Conservation (phyloP, 371 early-diverging fungal species). For the Phascolomyces articulosus region DNA sequence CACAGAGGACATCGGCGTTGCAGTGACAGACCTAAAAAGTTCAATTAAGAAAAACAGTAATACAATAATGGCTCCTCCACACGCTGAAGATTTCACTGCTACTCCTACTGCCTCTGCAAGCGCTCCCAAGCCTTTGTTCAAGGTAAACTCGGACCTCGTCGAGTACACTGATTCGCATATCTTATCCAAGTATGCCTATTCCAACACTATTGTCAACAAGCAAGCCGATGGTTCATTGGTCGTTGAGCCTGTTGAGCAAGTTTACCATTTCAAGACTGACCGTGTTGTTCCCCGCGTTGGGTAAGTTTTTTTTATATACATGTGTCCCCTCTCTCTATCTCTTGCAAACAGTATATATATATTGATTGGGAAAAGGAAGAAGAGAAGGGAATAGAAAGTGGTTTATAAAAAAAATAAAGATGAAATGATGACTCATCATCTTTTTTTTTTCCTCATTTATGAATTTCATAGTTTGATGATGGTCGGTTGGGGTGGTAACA, state of each 20-base stretch:
- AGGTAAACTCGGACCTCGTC: slow-evolving; percentile 87
- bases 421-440: too few relatives aligned
- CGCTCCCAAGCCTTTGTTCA: slow-evolving; percentile 63
- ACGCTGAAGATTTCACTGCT: slow-evolving; percentile 31
- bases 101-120: slow-evolving; percentile 28
- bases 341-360: too few relatives aligned
- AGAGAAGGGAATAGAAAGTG: too few relatives aligned
- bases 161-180: slow-evolving; percentile 85
- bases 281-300: slow-evolving; percentile 80
- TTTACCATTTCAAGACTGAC: slow-evolving; percentile 89
- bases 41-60: slow-evolving; percentile 35
- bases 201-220: slow-evolving; percentile 80
- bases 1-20: slow-evolving; percentile 78
- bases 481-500: slow-evolving; percentile 99
- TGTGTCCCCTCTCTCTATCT: too few relatives aligned
- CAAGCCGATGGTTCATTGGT: slow-evolving; percentile 67
- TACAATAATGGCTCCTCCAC: slow-evolving; percentile 36
- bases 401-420: too few relatives aligned
- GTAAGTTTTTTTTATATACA: slow-evolving; percentile 44
- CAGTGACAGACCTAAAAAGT: slow-evolving; percentile 77
- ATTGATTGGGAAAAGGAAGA: too few relatives aligned
- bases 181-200: slow-evolving; percentile 84
- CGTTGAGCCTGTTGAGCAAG: slow-evolving; percentile 84
- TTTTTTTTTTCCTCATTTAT: background rate
- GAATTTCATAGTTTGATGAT: slow-evolving; percentile 87